A percentile compares a stretch with the other conserved stretches of the same genome.
Evolutionary conservation across 331 rosid species (phyloP).

Genomic region (Phaseolus coccineus): DNA sequence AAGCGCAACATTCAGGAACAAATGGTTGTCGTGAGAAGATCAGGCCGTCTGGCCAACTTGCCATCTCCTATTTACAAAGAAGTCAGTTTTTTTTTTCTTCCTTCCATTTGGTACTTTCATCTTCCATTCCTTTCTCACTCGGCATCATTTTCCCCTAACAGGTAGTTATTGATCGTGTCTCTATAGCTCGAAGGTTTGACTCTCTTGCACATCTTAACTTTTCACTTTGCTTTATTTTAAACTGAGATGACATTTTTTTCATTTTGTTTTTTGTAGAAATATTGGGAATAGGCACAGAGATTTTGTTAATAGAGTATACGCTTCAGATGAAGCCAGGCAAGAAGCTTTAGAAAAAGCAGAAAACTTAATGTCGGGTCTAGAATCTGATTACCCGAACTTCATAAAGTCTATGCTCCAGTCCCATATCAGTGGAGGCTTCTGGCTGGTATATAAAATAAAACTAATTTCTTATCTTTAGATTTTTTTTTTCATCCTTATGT

Average conservation of each 20-base stretch:
- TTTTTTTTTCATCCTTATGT: neutral
- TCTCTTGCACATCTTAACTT: neutral
- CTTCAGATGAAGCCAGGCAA: constrained; percentile 63
- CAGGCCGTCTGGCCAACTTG: constrained; percentile 68
- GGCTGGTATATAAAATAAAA: constrained; percentile 65
- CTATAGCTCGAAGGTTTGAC: constrained; percentile 51
- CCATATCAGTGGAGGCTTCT: constrained; percentile 85
- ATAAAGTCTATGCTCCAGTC: constrained; percentile 84
- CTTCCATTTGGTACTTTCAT: neutral
- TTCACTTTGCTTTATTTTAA: neutral
- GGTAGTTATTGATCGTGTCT: constrained; percentile 57
- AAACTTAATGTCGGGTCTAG: constrained; percentile 51
- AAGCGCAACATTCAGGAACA: constrained; percentile 53
- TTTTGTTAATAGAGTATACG: constrained; percentile 64
- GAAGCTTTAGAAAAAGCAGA: constrained; percentile 71
- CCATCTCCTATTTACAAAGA: constrained; percentile 78
- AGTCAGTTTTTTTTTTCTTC: constrained; percentile 40
- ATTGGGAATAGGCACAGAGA: constrained; percentile 55
- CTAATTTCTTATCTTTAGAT: neutral
- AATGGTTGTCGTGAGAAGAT: constrained; percentile 68
- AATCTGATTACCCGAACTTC: constrained; percentile 57
- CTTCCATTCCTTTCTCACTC: neutral
- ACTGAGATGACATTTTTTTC: neutral
- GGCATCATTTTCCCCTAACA: constrained; percentile 24
- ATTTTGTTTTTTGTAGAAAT: neutral